phyloP scores from a whole-genome alignment of 106 monocot species.

The Alisma plantagoaquatica region DNA sequence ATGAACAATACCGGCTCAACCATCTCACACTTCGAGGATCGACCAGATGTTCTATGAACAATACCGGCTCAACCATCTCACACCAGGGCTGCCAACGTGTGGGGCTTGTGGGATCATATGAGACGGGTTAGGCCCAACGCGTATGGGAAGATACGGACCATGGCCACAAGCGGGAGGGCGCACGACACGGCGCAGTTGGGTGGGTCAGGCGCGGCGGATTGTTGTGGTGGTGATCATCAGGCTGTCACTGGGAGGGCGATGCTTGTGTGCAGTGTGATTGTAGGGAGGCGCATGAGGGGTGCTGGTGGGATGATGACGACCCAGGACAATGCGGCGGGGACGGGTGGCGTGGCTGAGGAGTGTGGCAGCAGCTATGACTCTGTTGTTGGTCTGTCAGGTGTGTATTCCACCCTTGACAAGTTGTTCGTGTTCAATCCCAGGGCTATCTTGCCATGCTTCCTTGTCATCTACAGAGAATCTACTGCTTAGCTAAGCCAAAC shows the following conservation, averaged over 20 bases:
- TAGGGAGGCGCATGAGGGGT: too few species aligned
- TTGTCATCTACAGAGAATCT: slow-evolving; percentile 5
- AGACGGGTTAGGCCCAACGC: slow-evolving; percentile 28
- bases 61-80: slow-evolving; percentile 7
- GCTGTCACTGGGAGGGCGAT: slow-evolving; percentile 33
- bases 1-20: slow-evolving; percentile 16
- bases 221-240: too few species aligned
- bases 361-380: too few species aligned
- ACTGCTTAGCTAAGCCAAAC: too few species aligned
- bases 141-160: slow-evolving; percentile 36
- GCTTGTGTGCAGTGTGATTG: slow-evolving; percentile 83
- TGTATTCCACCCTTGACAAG: slow-evolving; percentile 2
- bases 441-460: slow-evolving; percentile 4
- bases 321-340: slow-evolving; percentile 23
- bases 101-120: slow-evolving; percentile 13
- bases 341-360: too few species aligned
- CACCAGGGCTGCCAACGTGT: slow-evolving; percentile 8
- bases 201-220: too few species aligned
- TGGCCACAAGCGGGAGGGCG: slow-evolving; percentile 58
- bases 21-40: slow-evolving; percentile 20
- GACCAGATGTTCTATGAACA: slow-evolving; percentile 16
- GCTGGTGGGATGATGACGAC: slow-evolving; percentile 53
- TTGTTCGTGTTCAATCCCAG: background rate
- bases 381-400: background rate
- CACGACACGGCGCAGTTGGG: too few species aligned